A percentile compares a stretch with the other conserved stretches of the same genome.
Conservation (phyloP, 805 yeast genomes). For the Metschnikowia shivogae region DNA sequence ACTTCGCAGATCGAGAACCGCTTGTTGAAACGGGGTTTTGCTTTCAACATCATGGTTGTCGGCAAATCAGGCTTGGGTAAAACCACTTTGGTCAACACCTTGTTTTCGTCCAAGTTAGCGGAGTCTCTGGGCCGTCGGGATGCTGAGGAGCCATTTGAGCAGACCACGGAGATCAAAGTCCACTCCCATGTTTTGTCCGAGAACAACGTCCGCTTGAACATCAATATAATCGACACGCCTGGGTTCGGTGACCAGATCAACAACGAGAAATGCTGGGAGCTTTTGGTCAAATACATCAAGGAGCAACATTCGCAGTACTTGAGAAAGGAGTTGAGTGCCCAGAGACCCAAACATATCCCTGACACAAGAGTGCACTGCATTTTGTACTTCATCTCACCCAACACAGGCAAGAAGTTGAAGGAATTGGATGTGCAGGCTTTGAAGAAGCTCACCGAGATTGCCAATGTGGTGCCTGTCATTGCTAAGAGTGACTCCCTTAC, state of each 20-base stretch:
- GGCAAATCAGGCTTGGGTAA: conserved; percentile 92
- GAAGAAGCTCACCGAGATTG: conserved; percentile 79
- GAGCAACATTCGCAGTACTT: conserved; percentile 90
- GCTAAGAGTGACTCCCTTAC: conserved; percentile 93
- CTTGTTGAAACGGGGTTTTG: conserved; percentile 87
- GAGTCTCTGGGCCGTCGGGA: conserved; percentile 68
- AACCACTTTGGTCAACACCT: conserved; percentile 84
- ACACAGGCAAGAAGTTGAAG: conserved; percentile 81
- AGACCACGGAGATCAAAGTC: conserved; percentile 80
- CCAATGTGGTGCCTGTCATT: conserved; percentile 92
- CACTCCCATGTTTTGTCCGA: conserved; percentile 70
- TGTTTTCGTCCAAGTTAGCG: conserved; percentile 78
- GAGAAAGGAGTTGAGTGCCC: conserved; percentile 92
- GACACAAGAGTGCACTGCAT: conserved; percentile 95
- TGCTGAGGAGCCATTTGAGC: conserved; percentile 68
- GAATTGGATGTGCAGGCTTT: conserved; percentile 79
- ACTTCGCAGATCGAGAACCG: conserved; percentile 93
- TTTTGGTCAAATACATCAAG: conserved; percentile 87
- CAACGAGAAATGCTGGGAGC: conserved; percentile 96
- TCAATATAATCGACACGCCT: conserved; percentile 93
- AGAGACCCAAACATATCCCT: conserved; percentile 73
- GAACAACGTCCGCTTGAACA: conserved; percentile 78
- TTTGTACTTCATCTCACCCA: conserved; percentile 77
- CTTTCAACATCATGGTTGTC: conserved; percentile 89
- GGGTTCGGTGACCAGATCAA: conserved; percentile 97